Base-by-base conservation (phyloP, 139 green algal species). In the Microglena sp. region DNA sequence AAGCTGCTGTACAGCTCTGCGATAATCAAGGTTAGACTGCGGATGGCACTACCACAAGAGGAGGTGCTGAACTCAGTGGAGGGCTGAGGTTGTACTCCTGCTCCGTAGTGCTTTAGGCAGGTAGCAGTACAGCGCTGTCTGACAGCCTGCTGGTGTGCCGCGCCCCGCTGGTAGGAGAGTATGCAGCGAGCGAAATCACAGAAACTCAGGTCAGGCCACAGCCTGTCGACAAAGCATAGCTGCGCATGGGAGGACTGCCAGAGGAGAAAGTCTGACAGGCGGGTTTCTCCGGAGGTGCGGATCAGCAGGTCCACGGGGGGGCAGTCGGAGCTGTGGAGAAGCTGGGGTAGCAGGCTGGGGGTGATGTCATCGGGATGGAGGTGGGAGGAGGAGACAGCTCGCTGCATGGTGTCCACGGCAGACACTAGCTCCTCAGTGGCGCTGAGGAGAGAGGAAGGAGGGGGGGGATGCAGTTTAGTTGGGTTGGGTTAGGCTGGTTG, bases 201-300 rank as follows among this genome's bases (percentile, higher is more conserved):
- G 68, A 91, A 94, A 2, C 77, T 78, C 58, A 96, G 86, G 4
- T 91, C 85, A 0, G 92, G 92, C 92, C 92, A 98, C 54, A 98
- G 31, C n/a, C 71, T 75, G 6, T 74, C 45, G 6, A 83, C 66
- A 70, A 95, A 97, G 2, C 75, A 62, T 4, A 98, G 78, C 44
- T 84, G 68, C 28, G 91, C 88, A 50, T 76, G 53, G 26, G 44
- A 54, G 31, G 62, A 62, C 70, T 97, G 91, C 82, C 84, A 90
- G 26, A 92, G 68, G 71, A 97, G 60, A 62, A 96, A 98, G 80
- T 98, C 89, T 4, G 70, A 87, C 4, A 98, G 83, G 0, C 92
- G 80, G 2, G 75, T 85, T 75, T 97, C 92, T 0, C 92, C 92
- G 0, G 79, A 91, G 5, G 92, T 97, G 27, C 92, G 79, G 0